Base-by-base conservation (phyloP, 495 filamentous ascomycete species). In the Aspergillus avenaceus region DNA sequence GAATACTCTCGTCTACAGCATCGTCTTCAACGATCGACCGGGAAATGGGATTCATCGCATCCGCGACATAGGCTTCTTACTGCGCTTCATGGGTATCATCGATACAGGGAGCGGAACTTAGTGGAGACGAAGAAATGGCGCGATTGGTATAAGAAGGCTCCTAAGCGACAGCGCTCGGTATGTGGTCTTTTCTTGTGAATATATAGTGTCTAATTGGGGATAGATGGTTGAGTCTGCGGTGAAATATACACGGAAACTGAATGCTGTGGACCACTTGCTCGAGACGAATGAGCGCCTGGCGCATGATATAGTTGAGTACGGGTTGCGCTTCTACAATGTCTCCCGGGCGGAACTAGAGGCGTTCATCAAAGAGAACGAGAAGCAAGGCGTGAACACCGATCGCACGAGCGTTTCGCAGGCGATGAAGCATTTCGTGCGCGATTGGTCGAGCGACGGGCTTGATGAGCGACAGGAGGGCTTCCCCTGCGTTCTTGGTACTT, bases 341-440 rank as follows among this genome's bases (percentile, higher is more conserved):
- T 36, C 48, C 8, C 41, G 28, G 27, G 11, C 27, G 2, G 60
- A 63, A 23, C 40, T 63, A 9, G 49, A 63, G 5, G 45, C 48
- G 3, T 63, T 63, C 19, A 50, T 53, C 25, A 16, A 26, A 13
- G 51, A 55, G 12, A 31, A 29, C 6, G 56, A 56, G 19, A 47
- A 38, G 4, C 44, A 57, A 16, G 32, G 46, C 8, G 43, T 45
- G 36, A 29, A 18, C 0, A 43, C 54, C 13, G 60, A 63, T 34
- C 47, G 49, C 6, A 61, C 64, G 24, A 68, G 64, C 26, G 68
- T 76, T 12, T 54, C 64, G 5, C 74, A 74, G 45, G 64, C 64
- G 0, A 57, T 77, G 42, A 74, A 75, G 53, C 73, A 76, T 54
- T 72, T 71, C 54, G 66, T 75, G 31, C 67, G 74, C 14, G 74